Percentiles rank a stretch among this genome's conserved stretches.
Evolutionary conservation across 306 rosid species (phyloP).

Genomic region (Acmispon strigosus): DNA sequence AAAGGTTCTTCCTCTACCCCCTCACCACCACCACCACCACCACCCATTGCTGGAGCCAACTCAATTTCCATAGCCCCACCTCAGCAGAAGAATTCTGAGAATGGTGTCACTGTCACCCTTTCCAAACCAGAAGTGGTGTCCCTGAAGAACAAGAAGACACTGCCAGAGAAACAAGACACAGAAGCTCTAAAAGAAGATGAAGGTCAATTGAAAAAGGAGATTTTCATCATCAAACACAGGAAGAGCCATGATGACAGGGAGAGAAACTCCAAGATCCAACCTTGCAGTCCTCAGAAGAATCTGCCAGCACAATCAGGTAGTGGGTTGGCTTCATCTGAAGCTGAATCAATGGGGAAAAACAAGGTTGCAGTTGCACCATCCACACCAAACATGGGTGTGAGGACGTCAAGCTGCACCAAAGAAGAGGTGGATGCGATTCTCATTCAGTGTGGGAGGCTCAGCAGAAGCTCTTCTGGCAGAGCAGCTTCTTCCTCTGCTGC

Average conservation of each 20-base stretch:
- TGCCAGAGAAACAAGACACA: no score
- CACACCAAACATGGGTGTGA: slow-evolving; percentile 32
- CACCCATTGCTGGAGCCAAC: neutral
- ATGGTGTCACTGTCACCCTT: neutral
- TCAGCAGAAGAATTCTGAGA: slow-evolving; percentile 10
- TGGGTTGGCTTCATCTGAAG: slow-evolving; percentile 2
- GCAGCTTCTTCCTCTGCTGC: slow-evolving; percentile 57
- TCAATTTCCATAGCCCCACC: slow-evolving; percentile 26
- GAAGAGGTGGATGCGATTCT: slow-evolving; percentile 95
- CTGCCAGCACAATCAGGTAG: neutral
- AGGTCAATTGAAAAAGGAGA: slow-evolving; percentile 55
- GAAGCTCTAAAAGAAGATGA: slow-evolving; percentile 7
- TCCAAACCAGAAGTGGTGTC: slow-evolving; percentile 24
- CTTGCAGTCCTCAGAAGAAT: slow-evolving; percentile 21
- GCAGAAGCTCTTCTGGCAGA: slow-evolving; percentile 85
- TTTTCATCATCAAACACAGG: slow-evolving; percentile 71
- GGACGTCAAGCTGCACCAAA: slow-evolving; percentile 86
- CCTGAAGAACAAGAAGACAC: slow-evolving; percentile 22
- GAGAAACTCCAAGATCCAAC: slow-evolving; percentile 23
- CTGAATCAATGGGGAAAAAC: neutral
- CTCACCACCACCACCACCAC: no score
- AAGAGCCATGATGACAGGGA: slow-evolving; percentile 82
- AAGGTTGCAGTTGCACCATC: neutral
- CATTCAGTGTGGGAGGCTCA: slow-evolving; percentile 86
- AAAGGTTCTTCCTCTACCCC: slow-evolving; percentile 26